Base-by-base conservation (phyloP, 108 stramenopile genomes). In the Nitzschia sp. region DNA sequence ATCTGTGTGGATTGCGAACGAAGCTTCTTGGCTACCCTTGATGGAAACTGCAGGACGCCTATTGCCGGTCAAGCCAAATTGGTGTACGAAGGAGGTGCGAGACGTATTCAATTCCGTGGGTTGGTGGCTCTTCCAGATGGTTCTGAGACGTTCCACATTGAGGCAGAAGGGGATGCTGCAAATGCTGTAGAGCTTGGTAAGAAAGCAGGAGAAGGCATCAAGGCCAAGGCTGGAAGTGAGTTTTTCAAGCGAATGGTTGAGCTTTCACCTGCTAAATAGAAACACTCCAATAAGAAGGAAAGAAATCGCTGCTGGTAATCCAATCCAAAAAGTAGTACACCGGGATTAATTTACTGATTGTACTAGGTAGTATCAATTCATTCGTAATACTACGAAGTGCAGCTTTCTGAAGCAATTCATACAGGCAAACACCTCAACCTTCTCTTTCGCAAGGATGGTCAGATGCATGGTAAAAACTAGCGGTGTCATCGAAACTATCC, bases 1-100 rank as follows among this genome's bases (percentile, higher is more conserved):
- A 80, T 93, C 0, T 94, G 96, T 60, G 98, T 99, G 53, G 89
- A 95, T 77, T 98, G 98, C 69, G 99, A 99, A 81, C 94, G 99
- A 51, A 93, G 96, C 44, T 98, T 99, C 73, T 86, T 99, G 60
- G 94, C 89, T 22, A 95, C 94, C 11, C 74, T 99, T 58, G 97
- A 99, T 71, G 99, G 99, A 53, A 99, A 99, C 82, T 99, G 99
- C 78, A 97, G 98, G 81, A 98, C 98, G 8, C 98, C 99, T 60
- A 98, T 99, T 83, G 99, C 97, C 25, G 99, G 98, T 69, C 98
- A 98, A 85, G 97, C 95, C 12, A 58, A 79, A 21, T 88, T 93
- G 63, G 75, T 95, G 48, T 88, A 95, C 70, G 46, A 48, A 48
- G 46, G 46, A 48, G 17, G 17, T 15, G 46, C n/a, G 2, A 48